Conservation (phyloP, 78 protist species). For the slime mould (Dictyostelium discoideum) region DNA sequence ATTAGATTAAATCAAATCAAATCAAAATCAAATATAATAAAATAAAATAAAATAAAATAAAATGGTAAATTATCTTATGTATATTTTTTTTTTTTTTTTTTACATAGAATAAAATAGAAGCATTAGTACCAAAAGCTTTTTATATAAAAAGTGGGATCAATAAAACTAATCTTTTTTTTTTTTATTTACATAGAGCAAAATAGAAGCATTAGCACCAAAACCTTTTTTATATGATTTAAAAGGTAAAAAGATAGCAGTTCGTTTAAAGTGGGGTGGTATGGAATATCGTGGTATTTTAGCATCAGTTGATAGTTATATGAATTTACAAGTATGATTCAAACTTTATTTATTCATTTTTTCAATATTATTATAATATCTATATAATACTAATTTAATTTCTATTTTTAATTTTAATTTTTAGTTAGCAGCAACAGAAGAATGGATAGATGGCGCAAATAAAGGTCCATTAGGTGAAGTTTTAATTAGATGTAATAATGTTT, state of each 20-base stretch:
- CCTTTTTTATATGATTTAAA: slow-evolving; percentile 76
- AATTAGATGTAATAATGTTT: slow-evolving; percentile 85
- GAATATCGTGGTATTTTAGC: slow-evolving; percentile 80
- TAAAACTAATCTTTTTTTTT: background rate
- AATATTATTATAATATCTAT: background rate
- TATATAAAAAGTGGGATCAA: slow-evolving; percentile 33
- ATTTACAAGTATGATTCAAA: slow-evolving; percentile 37
- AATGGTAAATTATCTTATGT: no score
- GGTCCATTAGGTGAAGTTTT: slow-evolving; percentile 83
- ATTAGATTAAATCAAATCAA: no score
- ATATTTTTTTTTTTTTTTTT: no score
- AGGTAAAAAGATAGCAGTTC: slow-evolving; percentile 76
- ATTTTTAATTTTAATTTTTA: background rate
- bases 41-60: no score
- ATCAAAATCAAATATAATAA: no score
- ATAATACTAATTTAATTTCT: background rate
- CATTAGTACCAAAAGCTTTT: slow-evolving; percentile 80
- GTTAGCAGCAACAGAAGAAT: slow-evolving; percentile 84
- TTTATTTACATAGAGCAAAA: slow-evolving; percentile 9
- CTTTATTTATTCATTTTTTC: background rate
- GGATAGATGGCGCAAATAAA: slow-evolving; percentile 70
- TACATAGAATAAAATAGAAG: slow-evolving; percentile 46
- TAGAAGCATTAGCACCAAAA: slow-evolving; percentile 77
- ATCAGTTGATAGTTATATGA: slow-evolving; percentile 83
- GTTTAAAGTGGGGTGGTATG: slow-evolving; percentile 85